These are phyloP conservation scores for Glycine tomentella DNA, from an alignment of 306 rosid genomes.

Conservation along the genomic window DNA sequence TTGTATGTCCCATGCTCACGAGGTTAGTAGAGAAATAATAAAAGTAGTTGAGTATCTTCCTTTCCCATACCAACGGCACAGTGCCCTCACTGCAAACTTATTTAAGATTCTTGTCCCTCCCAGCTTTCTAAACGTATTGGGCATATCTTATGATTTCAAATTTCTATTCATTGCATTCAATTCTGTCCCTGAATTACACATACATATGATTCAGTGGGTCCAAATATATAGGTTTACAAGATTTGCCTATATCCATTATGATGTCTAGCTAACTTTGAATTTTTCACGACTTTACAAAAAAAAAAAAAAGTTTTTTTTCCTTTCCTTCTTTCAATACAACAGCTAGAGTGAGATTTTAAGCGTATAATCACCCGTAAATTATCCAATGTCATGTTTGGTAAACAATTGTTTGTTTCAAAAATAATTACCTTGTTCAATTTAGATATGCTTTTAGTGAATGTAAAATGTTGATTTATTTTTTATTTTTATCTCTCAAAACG, in stretches of 20 bases:
- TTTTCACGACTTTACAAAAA: too few relatives aligned
- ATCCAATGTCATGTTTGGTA: too few relatives aligned
- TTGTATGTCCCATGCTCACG: conserved; percentile 47
- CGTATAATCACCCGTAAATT: too few relatives aligned
- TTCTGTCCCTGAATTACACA: conserved; percentile 24
- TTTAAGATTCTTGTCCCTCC: conserved; percentile 42
- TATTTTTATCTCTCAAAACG: too few relatives aligned
- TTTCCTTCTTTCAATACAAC: too few relatives aligned
- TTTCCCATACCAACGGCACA: neutral
- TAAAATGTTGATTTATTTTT: too few relatives aligned
- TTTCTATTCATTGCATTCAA: conserved; percentile 25
- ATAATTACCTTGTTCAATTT: too few relatives aligned
- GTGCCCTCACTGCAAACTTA: conserved; percentile 21
- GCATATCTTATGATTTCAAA: conserved; percentile 22
- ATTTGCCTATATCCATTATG: neutral
- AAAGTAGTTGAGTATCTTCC: conserved; percentile 28
- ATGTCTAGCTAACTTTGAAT: too few relatives aligned
- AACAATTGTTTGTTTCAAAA: too few relatives aligned
- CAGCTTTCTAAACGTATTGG: neutral
- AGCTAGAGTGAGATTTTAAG: too few relatives aligned
- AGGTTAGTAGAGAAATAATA: conserved; percentile 42
- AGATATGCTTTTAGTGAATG: too few relatives aligned
- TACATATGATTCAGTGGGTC: conserved; percentile 9
- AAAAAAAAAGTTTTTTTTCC: too few relatives aligned
- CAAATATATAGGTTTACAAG: neutral